phyloP scores from a whole-genome alignment of 371 early-diverging fungal genomes.

The Rhizopus arrhizus region DNA sequence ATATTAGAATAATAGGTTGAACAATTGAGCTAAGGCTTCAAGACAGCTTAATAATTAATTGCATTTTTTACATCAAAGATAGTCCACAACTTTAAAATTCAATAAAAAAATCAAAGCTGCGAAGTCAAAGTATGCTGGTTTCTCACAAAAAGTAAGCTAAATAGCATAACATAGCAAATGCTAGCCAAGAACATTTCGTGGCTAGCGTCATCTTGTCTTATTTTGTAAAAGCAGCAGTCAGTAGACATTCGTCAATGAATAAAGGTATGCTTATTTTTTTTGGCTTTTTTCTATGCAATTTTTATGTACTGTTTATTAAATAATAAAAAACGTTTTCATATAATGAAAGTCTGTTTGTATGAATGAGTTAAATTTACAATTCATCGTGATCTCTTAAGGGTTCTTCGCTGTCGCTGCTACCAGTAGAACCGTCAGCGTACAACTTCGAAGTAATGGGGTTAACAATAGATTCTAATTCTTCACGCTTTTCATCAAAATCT shows the following conservation, averaged over 20 bases:
- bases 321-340: neutral
- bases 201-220: too few relatives aligned
- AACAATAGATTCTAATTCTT: conserved; percentile 82
- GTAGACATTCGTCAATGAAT: conserved; percentile 11
- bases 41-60: too few relatives aligned
- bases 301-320: conserved; percentile 13
- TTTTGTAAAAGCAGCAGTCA: conserved; percentile 43
- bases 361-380: conserved; percentile 50
- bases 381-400: conserved; percentile 76
- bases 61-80: too few relatives aligned
- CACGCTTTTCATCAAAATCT: conserved; percentile 80
- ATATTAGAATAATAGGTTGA: too few relatives aligned
- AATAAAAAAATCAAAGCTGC: too few relatives aligned
- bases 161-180: too few relatives aligned
- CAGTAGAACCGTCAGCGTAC: conserved; percentile 64
- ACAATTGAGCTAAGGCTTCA: too few relatives aligned
- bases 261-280: conserved; percentile 8
- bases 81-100: too few relatives aligned
- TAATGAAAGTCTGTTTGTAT: too few relatives aligned
- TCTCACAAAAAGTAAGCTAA: too few relatives aligned
- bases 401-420: conserved; percentile 59
- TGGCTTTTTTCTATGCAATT: neutral
- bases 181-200: too few relatives aligned
- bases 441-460: conserved; percentile 88
- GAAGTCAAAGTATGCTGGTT: too few relatives aligned